These are phyloP conservation scores for Fusarium xylarioides DNA, from an alignment of 2,329 filamentous ascomycete genomes.

Conservation along the genomic window DNA sequence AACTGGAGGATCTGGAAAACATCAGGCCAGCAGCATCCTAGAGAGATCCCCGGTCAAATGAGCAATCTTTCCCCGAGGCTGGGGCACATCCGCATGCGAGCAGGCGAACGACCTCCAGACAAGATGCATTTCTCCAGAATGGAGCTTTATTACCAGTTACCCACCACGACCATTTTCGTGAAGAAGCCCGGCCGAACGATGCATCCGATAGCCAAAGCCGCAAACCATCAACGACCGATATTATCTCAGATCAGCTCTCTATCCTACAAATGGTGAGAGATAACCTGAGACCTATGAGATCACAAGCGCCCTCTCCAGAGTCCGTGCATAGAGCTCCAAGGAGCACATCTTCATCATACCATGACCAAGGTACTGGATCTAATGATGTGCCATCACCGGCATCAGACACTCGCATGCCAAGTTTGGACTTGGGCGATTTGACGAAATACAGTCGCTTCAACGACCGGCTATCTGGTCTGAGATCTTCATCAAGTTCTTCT, in stretches of 20 bases:
- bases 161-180: constrained; percentile 2
- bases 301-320: constrained; percentile 21
- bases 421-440: constrained; percentile 43
- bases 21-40: constrained; percentile 7
- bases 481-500: constrained; percentile 41
- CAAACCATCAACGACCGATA: background rate
- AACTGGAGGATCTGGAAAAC: constrained; percentile 12
- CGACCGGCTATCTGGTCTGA: constrained; percentile 43
- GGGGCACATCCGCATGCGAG: constrained; percentile 15
- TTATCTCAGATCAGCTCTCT: constrained; percentile 28
- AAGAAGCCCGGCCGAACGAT: constrained; percentile 18
- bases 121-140: constrained; percentile 20
- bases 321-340: constrained; percentile 16
- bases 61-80: background rate
- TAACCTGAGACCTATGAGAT: constrained; percentile 10
- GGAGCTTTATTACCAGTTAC: background rate
- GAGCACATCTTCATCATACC: constrained; percentile 48
- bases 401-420: constrained; percentile 29
- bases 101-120: constrained; percentile 16
- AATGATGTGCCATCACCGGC: constrained; percentile 43
- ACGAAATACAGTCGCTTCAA: constrained; percentile 44
- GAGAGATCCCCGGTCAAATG: background rate
- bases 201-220: background rate
- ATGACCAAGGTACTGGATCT: constrained; percentile 33
- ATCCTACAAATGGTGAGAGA: constrained; percentile 30